phyloP scores from a whole-genome alignment of 257 asterid genomes.

The Penstemon newberryi region DNA sequence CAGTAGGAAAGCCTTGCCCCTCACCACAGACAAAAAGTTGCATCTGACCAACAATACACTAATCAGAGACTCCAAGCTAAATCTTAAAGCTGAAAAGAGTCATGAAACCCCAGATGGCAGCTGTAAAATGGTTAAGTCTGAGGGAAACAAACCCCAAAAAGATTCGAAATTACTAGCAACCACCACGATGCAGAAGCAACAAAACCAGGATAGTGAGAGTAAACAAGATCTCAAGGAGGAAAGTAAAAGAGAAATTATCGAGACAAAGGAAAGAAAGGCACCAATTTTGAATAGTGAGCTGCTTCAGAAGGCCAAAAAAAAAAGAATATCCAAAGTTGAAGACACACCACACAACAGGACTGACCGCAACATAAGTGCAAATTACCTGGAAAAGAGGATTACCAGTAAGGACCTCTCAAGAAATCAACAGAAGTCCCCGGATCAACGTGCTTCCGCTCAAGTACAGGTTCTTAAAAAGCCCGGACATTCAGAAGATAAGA shows the following conservation, averaged over 20 bases:
- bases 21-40: slow-evolving; percentile 25
- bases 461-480: slow-evolving; percentile 31
- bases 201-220: slow-evolving; percentile 36
- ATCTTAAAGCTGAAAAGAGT: slow-evolving; percentile 37
- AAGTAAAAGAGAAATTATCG: slow-evolving; percentile 31
- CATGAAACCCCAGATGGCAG: slow-evolving; percentile 29
- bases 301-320: slow-evolving; percentile 38
- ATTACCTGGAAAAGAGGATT: slow-evolving; percentile 36
- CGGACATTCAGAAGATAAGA: slow-evolving; percentile 38
- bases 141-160: slow-evolving; percentile 34
- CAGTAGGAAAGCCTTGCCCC: slow-evolving; percentile 17
- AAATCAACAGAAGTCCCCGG: slow-evolving; percentile 35
- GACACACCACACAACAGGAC: slow-evolving; percentile 32
- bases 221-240: slow-evolving; percentile 32
- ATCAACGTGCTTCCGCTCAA: slow-evolving; percentile 33
- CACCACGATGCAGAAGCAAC: slow-evolving; percentile 31
- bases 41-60: slow-evolving; percentile 20
- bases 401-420: slow-evolving; percentile 32
- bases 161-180: slow-evolving; percentile 27
- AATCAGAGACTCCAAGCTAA: slow-evolving; percentile 33
- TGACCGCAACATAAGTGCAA: slow-evolving; percentile 28
- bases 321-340: slow-evolving; percentile 29
- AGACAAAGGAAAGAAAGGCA: slow-evolving; percentile 26
- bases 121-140: slow-evolving; percentile 28
- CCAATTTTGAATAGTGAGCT: slow-evolving; percentile 21